These are phyloP conservation scores for Citrus trifoliata DNA, from an alignment of 345 rosid genomes.

Conservation along the genomic window DNA sequence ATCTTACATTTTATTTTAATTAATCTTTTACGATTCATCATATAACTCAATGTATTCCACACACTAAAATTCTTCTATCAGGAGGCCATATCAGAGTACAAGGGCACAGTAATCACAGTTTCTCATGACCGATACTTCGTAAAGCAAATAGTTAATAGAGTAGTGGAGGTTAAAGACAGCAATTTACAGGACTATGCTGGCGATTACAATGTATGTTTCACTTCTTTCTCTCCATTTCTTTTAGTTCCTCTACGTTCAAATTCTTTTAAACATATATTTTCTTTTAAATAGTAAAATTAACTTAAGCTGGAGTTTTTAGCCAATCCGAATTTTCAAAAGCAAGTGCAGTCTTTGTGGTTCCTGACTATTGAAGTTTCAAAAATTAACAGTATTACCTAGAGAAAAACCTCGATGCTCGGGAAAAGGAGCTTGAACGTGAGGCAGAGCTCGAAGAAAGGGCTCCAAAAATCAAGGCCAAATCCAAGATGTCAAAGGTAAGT, in stretches of 20 bases:
- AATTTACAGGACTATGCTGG: conserved; percentile 78
- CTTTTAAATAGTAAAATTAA: not conserved
- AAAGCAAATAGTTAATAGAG: conserved; percentile 94
- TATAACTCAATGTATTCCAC: not conserved
- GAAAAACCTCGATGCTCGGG: conserved; percentile 92
- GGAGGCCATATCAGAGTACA: conserved; percentile 91
- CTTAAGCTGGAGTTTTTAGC: not conserved
- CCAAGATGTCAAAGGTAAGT: conserved; percentile 90
- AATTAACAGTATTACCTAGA: conserved; percentile 77
- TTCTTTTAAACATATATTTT: too few relatives aligned
- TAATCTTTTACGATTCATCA: not conserved
- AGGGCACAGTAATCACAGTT: conserved; percentile 80
- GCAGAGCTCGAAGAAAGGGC: conserved; percentile 83
- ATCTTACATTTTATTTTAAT: not conserved
- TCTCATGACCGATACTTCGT: conserved; percentile 94
- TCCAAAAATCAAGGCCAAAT: conserved; percentile 89
- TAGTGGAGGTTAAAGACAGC: conserved; percentile 69
- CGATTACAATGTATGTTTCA: conserved; percentile 65
- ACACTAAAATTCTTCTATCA: conserved; percentile 25
- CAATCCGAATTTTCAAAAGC: not conserved
- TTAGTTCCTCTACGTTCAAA: not conserved
- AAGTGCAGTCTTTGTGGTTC: not conserved
- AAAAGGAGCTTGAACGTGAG: conserved; percentile 71
- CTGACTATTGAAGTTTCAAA: conserved; percentile 1
- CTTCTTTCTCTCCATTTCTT: not conserved